Evolutionary conservation across 1,284 basidiomycete species (phyloP).

Genomic region (Sporisorium reilianum): DNA sequence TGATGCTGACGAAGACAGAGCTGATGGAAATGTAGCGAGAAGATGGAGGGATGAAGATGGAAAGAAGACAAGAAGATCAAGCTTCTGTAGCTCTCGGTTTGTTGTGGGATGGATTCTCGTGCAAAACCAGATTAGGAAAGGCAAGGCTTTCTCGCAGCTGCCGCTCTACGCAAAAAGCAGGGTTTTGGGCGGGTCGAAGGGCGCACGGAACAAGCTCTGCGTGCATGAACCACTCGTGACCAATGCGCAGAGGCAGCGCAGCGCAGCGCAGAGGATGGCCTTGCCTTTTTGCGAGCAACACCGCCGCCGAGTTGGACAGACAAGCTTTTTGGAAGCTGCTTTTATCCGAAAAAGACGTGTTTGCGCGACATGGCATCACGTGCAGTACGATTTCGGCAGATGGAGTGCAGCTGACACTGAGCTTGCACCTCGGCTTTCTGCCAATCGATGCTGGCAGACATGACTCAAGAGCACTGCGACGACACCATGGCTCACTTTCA

Average conservation of each 20-base stretch:
- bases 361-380: constrained; percentile 34
- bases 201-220: constrained; percentile 34
- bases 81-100: constrained; percentile 11
- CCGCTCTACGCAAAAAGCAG: constrained; percentile 12
- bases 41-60: too few species aligned
- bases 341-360: constrained; percentile 20
- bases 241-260: constrained; percentile 1
- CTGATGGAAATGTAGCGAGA: background rate
- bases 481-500: too few species aligned
- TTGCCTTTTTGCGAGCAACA: background rate
- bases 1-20: background rate
- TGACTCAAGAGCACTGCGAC: background rate
- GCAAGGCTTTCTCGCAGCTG: background rate
- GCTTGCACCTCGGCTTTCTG: background rate
- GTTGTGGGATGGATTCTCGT: constrained; percentile 7
- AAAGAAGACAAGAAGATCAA: constrained; percentile 5
- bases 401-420: background rate
- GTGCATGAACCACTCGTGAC: constrained; percentile 21
- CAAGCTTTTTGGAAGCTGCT: constrained; percentile 8
- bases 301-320: constrained; percentile 11
- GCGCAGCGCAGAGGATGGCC: background rate
- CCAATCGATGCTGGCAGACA: background rate
- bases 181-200: constrained; percentile 15
- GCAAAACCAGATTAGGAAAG: constrained; percentile 28
- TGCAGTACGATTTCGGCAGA: constrained; percentile 8